Evolutionary conservation across 1,139 yeast genomes (phyloP), one percentile per base, ranked within the genome.

Genomic region (Kodamaea arcana): DNA sequence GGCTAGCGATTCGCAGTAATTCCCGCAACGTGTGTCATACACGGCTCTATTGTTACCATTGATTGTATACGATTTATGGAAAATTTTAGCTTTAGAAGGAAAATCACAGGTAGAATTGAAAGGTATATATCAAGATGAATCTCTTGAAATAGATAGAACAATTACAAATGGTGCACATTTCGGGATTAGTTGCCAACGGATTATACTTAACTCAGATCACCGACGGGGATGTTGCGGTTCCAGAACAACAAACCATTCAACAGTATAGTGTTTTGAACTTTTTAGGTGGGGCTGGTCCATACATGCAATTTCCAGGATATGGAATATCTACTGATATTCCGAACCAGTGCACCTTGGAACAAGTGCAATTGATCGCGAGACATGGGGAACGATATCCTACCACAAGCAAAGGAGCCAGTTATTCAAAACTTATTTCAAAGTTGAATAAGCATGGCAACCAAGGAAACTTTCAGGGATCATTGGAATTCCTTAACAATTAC

Each of bases 341-440:
- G 0, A 49, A 44, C 4, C 52, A 52, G 32, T 62, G 68, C 44
- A 47, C 48, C 6, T 42, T 64, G 33, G 66, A 62, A 35, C 69
- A 62, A 36, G 67, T 62, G 7, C 69, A 64, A 36, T 50, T 58
- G 36, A 39, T 52, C 26, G 51, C 60, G 44, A 54, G 70, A 48
- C 70, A 64, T 33, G 70, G 69, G 0, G 69, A 63, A 39, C 48
- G 69, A 33, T 64, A 47, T 40, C 70, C 70, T 6, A 56, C 60
- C 0, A 34, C 45, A 13, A 35, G 47, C 3, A 51, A 47, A 12
- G 65, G 65, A 4, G 40, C 32, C 14, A 33, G 27, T 8, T 54
- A 48, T 17, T 55, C 56, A 33, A 48, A 44, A 13, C 39, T 58
- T n/a, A 46, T 57, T 22, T 42, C 49, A 8, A 45, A 50, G 28